Evolutionary conservation across 2,329 filamentous ascomycete genomes (phyloP), one percentile per base, ranked within the genome.

Genomic region (Botrytis pseudocinerea): DNA sequence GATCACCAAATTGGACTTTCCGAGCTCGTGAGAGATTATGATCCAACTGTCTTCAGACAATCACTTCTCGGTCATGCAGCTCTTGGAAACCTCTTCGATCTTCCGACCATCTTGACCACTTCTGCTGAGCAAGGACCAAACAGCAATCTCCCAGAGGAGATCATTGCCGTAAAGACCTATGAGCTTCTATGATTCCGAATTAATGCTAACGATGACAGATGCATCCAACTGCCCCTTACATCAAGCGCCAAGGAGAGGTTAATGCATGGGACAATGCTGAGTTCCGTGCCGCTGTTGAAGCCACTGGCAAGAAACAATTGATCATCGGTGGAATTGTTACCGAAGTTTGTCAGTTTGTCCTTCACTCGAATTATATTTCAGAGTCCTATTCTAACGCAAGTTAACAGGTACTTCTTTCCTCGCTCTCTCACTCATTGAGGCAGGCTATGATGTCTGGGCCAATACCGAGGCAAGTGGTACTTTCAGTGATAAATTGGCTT

Each of bases 211-310:
- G 25, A 40, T 51, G 16, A 38, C 42, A 78, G 77, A 77, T 90
- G 87, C 90, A 92, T 79, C 92, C 92, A 40, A 82, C 88, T 63
- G 88, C 90, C 0, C 88, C 92, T 0, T 83, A 93, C 18, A 87
- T 94, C 79, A 84, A 86, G 77, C 89, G 92, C 51, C 86, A 91
- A 74, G 92, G 92, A 57, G 90, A 94, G 79, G 91, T 94, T 78
- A 88, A 93, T 79, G 92, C 92, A 4, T 93, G 91, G 92, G 92
- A 94, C 79, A 93, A 93, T 77, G 77, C 85, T 4, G 87, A 92
- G 0, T 93, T 94, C 83, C 86, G 87, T 51, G 84, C 84, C 2
- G 91, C 92, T 2, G 85, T 94, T 74, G 82, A 85, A 75, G 90
- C 90, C 2, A 87, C 90, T 6, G 87, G 87, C 73, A 90, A 89